Evolutionary conservation across 371 early-diverging fungal genomes (phyloP).

Genomic region (Rhizopus sp.): DNA sequence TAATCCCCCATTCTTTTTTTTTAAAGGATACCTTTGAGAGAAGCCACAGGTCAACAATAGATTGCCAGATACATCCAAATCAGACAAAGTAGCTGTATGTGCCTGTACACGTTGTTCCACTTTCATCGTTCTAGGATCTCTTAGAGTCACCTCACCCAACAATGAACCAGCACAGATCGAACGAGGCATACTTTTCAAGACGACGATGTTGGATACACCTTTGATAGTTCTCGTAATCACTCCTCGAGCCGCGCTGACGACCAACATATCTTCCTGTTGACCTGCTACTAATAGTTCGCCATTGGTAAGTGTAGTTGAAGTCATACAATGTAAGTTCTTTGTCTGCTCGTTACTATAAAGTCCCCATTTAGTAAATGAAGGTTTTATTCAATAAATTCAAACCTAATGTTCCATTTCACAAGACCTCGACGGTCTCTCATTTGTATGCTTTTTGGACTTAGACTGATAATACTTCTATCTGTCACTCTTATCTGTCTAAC

Average conservation of each 20-base stretch:
- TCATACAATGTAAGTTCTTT: constrained; percentile 69
- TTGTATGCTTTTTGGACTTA: constrained; percentile 68
- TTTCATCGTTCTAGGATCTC: constrained; percentile 71
- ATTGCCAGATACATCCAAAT: constrained; percentile 77
- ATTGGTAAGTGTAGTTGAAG: constrained; percentile 60
- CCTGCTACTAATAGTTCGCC: constrained; percentile 72
- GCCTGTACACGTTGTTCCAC: constrained; percentile 74
- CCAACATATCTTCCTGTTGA: constrained; percentile 61
- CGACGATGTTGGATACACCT: constrained; percentile 62
- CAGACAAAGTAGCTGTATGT: constrained; percentile 76
- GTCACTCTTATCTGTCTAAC: constrained; percentile 68
- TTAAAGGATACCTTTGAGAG: constrained; percentile 56
- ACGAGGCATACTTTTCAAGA: constrained; percentile 66
- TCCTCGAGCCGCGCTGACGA: constrained; percentile 72
- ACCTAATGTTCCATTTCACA: constrained; percentile 72
- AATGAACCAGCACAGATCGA: constrained; percentile 72
- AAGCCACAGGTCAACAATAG: constrained; percentile 79
- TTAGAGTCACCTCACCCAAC: constrained; percentile 65
- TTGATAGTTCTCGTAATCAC: constrained; percentile 49
- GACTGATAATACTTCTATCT: constrained; percentile 69
- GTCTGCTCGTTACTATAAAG: constrained; percentile 53
- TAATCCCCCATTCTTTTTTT: neutral
- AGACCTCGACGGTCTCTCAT: constrained; percentile 71
- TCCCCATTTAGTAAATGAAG: neutral
- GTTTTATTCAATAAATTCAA: constrained; percentile 8